Evolutionary conservation across 345 rosid species (phyloP).

Genomic region (Melaleuca alternifolia): DNA sequence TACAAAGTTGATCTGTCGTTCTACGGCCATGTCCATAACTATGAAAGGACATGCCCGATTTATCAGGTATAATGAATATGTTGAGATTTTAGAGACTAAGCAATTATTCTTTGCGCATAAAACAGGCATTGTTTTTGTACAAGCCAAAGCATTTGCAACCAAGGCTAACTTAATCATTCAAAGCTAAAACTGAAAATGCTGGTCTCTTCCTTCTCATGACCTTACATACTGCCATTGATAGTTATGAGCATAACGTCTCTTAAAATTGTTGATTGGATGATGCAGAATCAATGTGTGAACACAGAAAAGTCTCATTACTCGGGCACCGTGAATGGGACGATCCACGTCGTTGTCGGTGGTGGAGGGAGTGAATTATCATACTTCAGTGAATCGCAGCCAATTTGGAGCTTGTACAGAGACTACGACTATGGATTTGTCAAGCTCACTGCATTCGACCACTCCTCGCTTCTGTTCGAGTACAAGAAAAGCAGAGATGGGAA

Average conservation of each 20-base stretch:
- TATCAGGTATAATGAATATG: conserved; percentile 33
- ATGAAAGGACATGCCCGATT: conserved; percentile 67
- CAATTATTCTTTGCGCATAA: neutral
- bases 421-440: conserved; percentile 72
- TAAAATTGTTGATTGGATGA: neutral
- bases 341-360: conserved; percentile 75
- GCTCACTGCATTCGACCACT: conserved; percentile 60
- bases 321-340: conserved; percentile 61
- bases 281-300: conserved; percentile 64
- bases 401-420: conserved; percentile 71
- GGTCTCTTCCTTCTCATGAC: neutral
- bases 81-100: neutral
- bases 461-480: conserved; percentile 72
- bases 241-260: neutral
- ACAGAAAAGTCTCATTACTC: conserved; percentile 42
- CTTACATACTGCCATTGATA: neutral
- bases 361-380: conserved; percentile 53
- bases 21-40: conserved; percentile 78
- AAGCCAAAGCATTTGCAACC: neutral
- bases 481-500: conserved; percentile 61
- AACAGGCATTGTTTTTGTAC: neutral
- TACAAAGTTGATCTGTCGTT: conserved; percentile 74
- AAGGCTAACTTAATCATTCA: neutral
- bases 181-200: neutral
- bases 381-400: conserved; percentile 32